Conservation (phyloP, 2,329 filamentous ascomycete genomes). For the Ceratocystis huliohia region DNA sequence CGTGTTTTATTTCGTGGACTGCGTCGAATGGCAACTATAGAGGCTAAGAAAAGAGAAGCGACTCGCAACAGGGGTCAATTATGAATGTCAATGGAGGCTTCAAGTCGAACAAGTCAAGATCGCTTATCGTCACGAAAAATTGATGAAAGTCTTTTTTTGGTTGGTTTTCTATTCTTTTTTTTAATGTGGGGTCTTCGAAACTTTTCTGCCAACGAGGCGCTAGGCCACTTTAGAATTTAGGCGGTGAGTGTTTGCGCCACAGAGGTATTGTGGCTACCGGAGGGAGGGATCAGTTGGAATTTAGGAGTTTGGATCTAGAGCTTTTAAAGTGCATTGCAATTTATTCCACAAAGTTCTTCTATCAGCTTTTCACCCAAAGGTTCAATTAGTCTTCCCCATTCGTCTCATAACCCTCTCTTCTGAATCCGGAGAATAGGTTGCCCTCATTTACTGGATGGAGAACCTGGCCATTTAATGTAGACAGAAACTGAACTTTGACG, state of each 20-base stretch:
- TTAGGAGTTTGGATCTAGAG: neutral
- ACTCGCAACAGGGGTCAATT: neutral
- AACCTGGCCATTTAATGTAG: neutral
- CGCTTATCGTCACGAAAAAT: slow-evolving; percentile 8
- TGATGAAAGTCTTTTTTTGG: neutral
- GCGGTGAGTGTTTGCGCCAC: neutral
- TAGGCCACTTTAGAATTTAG: neutral
- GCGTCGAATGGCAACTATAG: neutral
- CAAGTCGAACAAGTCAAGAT: neutral
- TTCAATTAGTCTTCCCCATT: neutral
- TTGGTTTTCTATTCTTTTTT: slow-evolving; percentile 10
- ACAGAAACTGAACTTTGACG: neutral
- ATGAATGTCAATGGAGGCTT: neutral
- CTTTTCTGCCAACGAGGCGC: slow-evolving; percentile 9
- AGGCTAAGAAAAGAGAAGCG: too few species aligned
- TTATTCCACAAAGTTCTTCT: too few species aligned
- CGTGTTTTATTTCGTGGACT: too few species aligned
- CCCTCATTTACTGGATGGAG: too few species aligned
- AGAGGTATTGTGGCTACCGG: neutral
- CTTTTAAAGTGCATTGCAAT: neutral
- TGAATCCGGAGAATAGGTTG: too few species aligned
- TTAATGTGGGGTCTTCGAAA: slow-evolving; percentile 13
- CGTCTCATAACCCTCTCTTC: neutral
- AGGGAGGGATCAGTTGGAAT: neutral
- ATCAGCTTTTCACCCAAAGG: too few species aligned